A percentile compares a stretch with the other conserved stretches of the same genome.
Evolutionary conservation across 495 filamentous ascomycete genomes (phyloP).

Genomic region (Aspergillus asperescens): DNA sequence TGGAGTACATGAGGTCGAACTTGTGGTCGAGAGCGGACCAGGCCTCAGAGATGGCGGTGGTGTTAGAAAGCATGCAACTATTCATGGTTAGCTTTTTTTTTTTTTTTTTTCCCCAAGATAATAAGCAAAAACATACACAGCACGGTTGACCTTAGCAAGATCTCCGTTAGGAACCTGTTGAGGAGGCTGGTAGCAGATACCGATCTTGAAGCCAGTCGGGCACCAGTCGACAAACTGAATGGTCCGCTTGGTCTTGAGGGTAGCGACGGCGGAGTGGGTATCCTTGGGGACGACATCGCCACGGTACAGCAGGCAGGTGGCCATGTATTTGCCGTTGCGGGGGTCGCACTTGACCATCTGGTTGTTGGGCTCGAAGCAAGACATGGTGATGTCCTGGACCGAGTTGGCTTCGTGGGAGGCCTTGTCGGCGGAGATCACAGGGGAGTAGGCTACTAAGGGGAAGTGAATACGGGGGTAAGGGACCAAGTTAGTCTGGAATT

Average conservation of each 20-base stretch:
- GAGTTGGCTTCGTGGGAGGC: conserved; percentile 86
- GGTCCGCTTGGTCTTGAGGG: conserved; percentile 96
- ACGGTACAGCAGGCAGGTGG: conserved; percentile 94
- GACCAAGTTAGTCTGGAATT: conserved; percentile 99
- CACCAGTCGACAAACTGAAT: conserved; percentile 99
- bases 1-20: conserved; percentile 99
- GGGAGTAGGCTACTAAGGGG: conserved; percentile 93
- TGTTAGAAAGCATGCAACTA: conserved; percentile 99
- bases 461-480: conserved; percentile 99
- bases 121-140: conserved; percentile 64
- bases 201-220: conserved; percentile 99
- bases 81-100: conserved; percentile 19
- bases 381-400: conserved; percentile 59
- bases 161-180: conserved; percentile 94
- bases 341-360: conserved; percentile 99
- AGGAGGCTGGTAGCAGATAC: conserved; percentile 98
- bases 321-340: conserved; percentile 99
- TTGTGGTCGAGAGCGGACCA: conserved; percentile 97
- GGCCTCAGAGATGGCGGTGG: conserved; percentile 96
- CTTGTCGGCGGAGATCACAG: conserved; percentile 89
- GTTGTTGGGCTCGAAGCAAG: conserved; percentile 73
- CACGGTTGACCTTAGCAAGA: conserved; percentile 93
- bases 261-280: conserved; percentile 81
- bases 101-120: background rate
- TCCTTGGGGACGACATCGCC: conserved; percentile 98